A percentile compares a stretch with the other conserved stretches of the same genome.
Conservation (phyloP, 495 filamentous ascomycete species). For the Talaromyces proteolyticus region DNA sequence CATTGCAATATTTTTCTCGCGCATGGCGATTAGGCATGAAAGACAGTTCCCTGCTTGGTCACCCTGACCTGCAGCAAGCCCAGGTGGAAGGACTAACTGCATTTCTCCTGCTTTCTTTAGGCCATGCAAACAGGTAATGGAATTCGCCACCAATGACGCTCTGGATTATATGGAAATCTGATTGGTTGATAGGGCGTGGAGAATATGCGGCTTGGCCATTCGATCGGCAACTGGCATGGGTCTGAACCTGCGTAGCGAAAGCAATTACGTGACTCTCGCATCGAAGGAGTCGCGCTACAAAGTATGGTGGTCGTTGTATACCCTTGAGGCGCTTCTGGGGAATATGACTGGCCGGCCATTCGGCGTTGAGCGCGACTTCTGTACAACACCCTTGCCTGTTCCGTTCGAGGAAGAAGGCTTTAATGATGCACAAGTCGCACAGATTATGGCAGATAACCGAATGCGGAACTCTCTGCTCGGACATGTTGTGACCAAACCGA, state of each 20-base stretch:
- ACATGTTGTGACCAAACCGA: constrained; percentile 1
- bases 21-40: constrained; percentile 51
- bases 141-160: neutral
- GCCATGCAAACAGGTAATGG: constrained; percentile 53
- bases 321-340: constrained; percentile 38
- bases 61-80: constrained; percentile 52
- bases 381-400: constrained; percentile 38
- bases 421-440: constrained; percentile 15
- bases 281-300: constrained; percentile 48
- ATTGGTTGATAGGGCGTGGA: constrained; percentile 46
- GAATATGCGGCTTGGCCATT: constrained; percentile 51
- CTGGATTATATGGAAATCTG: neutral
- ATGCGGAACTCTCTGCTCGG: constrained; percentile 16
- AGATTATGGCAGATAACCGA: constrained; percentile 22
- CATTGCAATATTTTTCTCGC: constrained; percentile 50
- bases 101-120: constrained; percentile 53
- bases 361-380: constrained; percentile 34
- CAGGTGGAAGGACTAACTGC: constrained; percentile 51
- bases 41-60: constrained; percentile 38
- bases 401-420: constrained; percentile 35
- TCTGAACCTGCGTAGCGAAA: constrained; percentile 56
- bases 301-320: constrained; percentile 49
- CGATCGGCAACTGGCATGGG: constrained; percentile 54
- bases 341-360: constrained; percentile 45
- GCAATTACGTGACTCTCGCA: constrained; percentile 31